phyloP scores from a whole-genome alignment of 208 protist genomes.

The Leishmania tropica region DNA sequence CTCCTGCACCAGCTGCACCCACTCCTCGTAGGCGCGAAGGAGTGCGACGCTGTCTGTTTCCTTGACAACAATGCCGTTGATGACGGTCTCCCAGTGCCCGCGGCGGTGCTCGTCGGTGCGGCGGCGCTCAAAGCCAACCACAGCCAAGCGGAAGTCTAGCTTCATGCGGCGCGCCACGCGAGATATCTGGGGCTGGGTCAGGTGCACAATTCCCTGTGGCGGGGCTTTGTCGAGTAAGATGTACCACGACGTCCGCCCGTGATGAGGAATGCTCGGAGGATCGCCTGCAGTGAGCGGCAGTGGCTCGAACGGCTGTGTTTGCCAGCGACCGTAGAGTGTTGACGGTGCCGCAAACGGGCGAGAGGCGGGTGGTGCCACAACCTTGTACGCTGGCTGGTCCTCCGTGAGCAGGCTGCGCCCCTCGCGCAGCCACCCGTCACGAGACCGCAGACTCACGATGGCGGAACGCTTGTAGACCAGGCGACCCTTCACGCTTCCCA shows the following conservation, averaged over 20 bases:
- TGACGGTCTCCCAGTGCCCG: slow-evolving; percentile 76
- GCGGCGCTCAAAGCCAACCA: slow-evolving; percentile 76
- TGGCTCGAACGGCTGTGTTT: slow-evolving; percentile 86
- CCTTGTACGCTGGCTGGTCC: slow-evolving; percentile 78
- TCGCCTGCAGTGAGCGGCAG: slow-evolving; percentile 61
- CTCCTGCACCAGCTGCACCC: slow-evolving; percentile 77
- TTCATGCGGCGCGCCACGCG: slow-evolving; percentile 85
- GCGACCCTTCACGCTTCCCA: slow-evolving; percentile 85
- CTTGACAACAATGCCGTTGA: slow-evolving; percentile 85
- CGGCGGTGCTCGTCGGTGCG: slow-evolving; percentile 68
- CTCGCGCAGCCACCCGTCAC: slow-evolving; percentile 89
- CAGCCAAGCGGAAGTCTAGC: slow-evolving; percentile 75
- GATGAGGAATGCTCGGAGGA: slow-evolving; percentile 55
- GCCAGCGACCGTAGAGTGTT: slow-evolving; percentile 82
- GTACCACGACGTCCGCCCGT: slow-evolving; percentile 87
- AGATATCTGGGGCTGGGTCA: slow-evolving; percentile 73
- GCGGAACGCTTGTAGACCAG: slow-evolving; percentile 89
- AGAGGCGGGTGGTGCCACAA: slow-evolving; percentile 76
- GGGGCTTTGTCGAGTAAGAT: slow-evolving; percentile 59
- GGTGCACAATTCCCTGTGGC: slow-evolving; percentile 67
- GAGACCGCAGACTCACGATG: slow-evolving; percentile 76
- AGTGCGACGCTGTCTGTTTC: slow-evolving; percentile 48
- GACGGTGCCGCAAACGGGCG: slow-evolving; percentile 79
- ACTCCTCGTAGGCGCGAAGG: slow-evolving; percentile 82
- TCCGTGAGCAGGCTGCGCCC: slow-evolving; percentile 67